phyloP scores from a whole-genome alignment of 805 yeast genomes.

The Torulaspora franciscae region DNA sequence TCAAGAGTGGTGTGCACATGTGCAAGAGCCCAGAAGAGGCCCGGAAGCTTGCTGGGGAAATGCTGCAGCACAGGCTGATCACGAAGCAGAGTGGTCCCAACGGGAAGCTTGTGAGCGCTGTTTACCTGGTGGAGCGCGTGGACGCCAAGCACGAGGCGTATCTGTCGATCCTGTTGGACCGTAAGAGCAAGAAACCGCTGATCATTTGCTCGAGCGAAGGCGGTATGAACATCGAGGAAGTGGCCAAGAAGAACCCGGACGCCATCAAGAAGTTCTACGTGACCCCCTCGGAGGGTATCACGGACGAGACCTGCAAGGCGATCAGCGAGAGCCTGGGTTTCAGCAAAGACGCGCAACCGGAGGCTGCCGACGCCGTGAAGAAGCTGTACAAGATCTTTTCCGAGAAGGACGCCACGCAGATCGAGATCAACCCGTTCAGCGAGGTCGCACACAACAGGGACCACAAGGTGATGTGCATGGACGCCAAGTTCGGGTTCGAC shows the following conservation, averaged over 20 bases:
- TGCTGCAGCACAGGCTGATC: conserved; percentile 88
- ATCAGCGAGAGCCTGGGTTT: conserved; percentile 81
- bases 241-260: conserved; percentile 83
- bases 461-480: conserved; percentile 92
- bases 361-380: conserved; percentile 83
- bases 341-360: conserved; percentile 67
- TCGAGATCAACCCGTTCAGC: conserved; percentile 96
- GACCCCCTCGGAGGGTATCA: conserved; percentile 72
- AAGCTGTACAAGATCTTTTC: conserved; percentile 83
- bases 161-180: conserved; percentile 90
- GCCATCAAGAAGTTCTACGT: conserved; percentile 88
- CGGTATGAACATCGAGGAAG: conserved; percentile 99
- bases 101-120: conserved; percentile 96
- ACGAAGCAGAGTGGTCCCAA: conserved; percentile 98
- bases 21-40: conserved; percentile 84
- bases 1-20: conserved; percentile 94
- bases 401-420: conserved; percentile 95
- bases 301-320: conserved; percentile 66
- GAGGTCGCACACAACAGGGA: conserved; percentile 59
- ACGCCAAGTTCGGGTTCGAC: conserved; percentile 97
- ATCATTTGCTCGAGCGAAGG: conserved; percentile 97
- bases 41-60: conserved; percentile 74
- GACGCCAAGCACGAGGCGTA: conserved; percentile 93
- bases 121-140: conserved; percentile 91
- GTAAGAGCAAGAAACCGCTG: conserved; percentile 83